These are phyloP conservation scores for Eucalyptus marginata DNA, from an alignment of 345 rosid species.

Conservation along the genomic window DNA sequence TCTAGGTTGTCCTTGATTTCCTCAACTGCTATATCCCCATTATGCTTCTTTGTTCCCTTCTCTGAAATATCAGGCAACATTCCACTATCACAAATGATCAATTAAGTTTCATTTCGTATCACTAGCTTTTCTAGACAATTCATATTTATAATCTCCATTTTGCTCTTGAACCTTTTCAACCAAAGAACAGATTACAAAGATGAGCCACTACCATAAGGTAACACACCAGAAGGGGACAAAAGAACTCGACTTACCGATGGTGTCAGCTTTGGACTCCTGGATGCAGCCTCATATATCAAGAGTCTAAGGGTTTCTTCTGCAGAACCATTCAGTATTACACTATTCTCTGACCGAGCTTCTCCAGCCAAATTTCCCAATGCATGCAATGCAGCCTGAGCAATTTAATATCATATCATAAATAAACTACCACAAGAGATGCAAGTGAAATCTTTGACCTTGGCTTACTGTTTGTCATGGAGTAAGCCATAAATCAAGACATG, in stretches of 20 bases:
- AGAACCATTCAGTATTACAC: constrained; percentile 25
- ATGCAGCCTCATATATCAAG: constrained; percentile 65
- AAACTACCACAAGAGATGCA: not conserved
- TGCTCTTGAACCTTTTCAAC: not conserved
- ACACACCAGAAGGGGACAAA: not conserved
- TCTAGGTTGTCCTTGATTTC: not conserved
- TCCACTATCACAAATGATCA: not conserved
- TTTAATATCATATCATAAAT: not conserved
- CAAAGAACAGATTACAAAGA: not conserved
- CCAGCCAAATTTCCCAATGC: constrained; percentile 75
- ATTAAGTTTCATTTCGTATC: not conserved
- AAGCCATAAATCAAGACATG: not conserved
- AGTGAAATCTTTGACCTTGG: not conserved
- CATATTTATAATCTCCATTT: not conserved
- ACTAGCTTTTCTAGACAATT: not conserved
- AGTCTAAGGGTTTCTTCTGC: constrained; percentile 75
- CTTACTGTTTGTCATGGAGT: not conserved
- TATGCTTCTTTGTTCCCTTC: not conserved
- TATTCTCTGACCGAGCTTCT: constrained; percentile 43
- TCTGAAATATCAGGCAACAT: not conserved
- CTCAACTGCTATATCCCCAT: not conserved
- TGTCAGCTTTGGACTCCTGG: constrained; percentile 65
- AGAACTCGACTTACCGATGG: constrained; percentile 46
- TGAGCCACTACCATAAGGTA: not conserved
- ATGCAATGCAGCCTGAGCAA: constrained; percentile 67